Conservation (phyloP, 1,284 basidiomycete genomes). For the Rhodofomes roseus region DNA sequence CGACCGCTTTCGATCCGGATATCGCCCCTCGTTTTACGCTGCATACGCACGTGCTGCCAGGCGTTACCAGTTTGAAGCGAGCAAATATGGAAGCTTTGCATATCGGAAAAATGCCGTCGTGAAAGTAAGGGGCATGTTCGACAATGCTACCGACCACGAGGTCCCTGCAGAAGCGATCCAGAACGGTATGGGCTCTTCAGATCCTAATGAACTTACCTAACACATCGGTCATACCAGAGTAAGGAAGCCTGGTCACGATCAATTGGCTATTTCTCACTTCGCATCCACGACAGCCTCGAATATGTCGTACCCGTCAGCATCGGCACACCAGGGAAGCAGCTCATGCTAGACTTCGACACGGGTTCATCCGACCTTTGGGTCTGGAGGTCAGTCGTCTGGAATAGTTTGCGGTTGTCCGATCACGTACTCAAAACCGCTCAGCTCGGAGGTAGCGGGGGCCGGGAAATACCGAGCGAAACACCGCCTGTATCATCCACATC, state of each 20-base stretch:
- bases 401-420: background rate
- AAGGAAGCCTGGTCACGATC: background rate
- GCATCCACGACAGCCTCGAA: slow-evolving; percentile 24
- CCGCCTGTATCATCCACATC: slow-evolving; percentile 31
- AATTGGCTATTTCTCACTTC: background rate
- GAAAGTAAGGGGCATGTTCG: slow-evolving; percentile 23
- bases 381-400: slow-evolving; percentile 22
- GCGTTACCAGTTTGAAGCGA: slow-evolving; percentile 29
- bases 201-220: background rate
- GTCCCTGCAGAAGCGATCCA: slow-evolving; percentile 34
- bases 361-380: slow-evolving; percentile 37
- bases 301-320: slow-evolving; percentile 37
- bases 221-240: background rate
- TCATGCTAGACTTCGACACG: slow-evolving; percentile 38
- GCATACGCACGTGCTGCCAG: slow-evolving; percentile 32
- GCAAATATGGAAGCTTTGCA: slow-evolving; percentile 27
- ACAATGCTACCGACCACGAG: slow-evolving; percentile 28
- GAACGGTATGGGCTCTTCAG: slow-evolving; percentile 25
- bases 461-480: slow-evolving; percentile 21
- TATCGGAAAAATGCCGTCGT: slow-evolving; percentile 28
- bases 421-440: background rate
- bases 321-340: slow-evolving; percentile 34
- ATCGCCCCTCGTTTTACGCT: slow-evolving; percentile 28
- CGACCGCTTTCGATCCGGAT: slow-evolving; percentile 18
- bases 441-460: slow-evolving; percentile 25